Base-by-base conservation (phyloP, 768 basidiomycete genomes). In the Termitomyces sp. region DNA sequence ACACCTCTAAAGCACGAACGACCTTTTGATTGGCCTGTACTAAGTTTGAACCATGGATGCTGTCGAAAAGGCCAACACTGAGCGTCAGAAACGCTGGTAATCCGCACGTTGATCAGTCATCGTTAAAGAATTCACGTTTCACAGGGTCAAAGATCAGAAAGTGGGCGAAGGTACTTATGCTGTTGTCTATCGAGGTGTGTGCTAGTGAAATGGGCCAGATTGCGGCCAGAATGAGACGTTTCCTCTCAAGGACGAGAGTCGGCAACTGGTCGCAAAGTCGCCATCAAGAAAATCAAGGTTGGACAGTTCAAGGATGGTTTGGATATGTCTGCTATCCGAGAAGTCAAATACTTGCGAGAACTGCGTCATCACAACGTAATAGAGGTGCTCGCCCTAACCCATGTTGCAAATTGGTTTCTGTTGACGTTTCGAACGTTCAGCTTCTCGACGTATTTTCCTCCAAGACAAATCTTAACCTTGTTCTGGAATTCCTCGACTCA, bases 281-380 rank as follows among this genome's bases (percentile, higher is more conserved):
- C 97, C 57, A 96, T 99, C 65, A 99, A 99, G 77, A 98, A 98
- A 74, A 96, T 97, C 64, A 96, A 96, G 67, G 88, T 95, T 14
- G 94, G 94, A 5, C 90, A 91, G 65, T 94, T 96, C 79, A 96
- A 95, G 70, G 97, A 98, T 73, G 97, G 97, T 13, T 80, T 99
- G 35, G 96, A 98, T 73, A 98, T 99, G 94, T 96, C 94, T 60
- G 97, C 97, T 57, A 87, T 99, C 57, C 88, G 97, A 14, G 97
- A 99, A 74, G 95, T 99, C 66, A 98, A 97, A 72, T 98, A 94
- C 70, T 77, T 99, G 57, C 86, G 94, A 38, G 97, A 99, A 71
- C 73, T 99, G 43, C 86, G 85, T 58, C 97, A 99, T 75, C 89
- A 89, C 57, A 98, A 98, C 67, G 82, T 99, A 66, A 98, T 99